These are phyloP conservation scores for Cerioporus squamosus DNA, from an alignment of 1,284 basidiomycete genomes.

Conservation along the genomic window DNA sequence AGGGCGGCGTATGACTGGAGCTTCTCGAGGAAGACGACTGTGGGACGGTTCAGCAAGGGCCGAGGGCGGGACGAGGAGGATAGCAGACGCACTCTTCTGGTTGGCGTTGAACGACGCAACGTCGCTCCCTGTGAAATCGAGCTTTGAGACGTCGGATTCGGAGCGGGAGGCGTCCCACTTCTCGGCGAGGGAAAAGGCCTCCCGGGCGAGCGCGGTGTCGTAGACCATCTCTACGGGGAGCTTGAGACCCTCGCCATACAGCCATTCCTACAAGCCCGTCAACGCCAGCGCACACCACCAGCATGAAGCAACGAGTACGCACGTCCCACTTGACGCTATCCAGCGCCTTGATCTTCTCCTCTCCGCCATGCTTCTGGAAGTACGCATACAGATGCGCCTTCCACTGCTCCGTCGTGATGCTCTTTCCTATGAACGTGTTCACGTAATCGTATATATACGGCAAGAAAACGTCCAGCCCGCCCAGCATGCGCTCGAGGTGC, in stretches of 20 bases:
- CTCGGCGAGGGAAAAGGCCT: constrained; percentile 73
- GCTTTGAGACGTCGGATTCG: constrained; percentile 45
- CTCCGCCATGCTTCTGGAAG: constrained; percentile 64
- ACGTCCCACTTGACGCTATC: constrained; percentile 83
- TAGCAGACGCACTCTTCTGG: constrained; percentile 58
- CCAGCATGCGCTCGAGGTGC: constrained; percentile 77
- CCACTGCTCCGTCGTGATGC: constrained; percentile 91
- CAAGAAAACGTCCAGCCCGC: constrained; percentile 86
- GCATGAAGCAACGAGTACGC: constrained; percentile 28
- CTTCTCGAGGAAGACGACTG: constrained; percentile 78
- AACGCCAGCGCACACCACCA: not conserved
- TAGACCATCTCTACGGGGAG: constrained; percentile 86
- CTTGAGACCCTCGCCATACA: constrained; percentile 81
- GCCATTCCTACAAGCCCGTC: constrained; percentile 70
- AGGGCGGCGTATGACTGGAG: constrained; percentile 61
- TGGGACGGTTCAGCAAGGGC: too few species aligned
- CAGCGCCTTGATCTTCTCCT: constrained; percentile 71
- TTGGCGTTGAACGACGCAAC: constrained; percentile 66
- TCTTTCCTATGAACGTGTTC: constrained; percentile 76
- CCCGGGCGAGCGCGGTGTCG: constrained; percentile 78
- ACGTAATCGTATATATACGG: constrained; percentile 87
- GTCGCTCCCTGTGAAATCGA: constrained; percentile 58
- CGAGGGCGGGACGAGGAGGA: not conserved
- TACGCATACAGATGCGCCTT: constrained; percentile 84
- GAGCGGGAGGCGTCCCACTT: constrained; percentile 78